Conservation (phyloP, 2,329 filamentous ascomycete genomes). For the Ophiostoma sp. region DNA sequence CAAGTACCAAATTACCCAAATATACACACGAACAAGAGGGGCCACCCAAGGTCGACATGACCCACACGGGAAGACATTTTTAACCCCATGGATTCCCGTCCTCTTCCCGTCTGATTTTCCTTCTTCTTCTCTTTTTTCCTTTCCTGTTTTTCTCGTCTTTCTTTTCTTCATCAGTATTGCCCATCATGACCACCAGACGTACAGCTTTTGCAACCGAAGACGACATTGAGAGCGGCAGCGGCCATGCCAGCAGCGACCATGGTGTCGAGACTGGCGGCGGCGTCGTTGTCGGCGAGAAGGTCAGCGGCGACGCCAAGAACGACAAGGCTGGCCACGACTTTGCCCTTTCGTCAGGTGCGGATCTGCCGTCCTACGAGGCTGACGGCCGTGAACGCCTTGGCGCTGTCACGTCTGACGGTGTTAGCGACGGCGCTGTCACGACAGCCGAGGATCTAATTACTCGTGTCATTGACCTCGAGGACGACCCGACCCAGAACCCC, state of each 20-base stretch:
- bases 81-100: background rate
- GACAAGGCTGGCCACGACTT: slow-evolving; percentile 13
- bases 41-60: background rate
- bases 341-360: background rate
- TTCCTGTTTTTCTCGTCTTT: background rate
- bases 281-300: background rate
- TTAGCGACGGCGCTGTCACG: background rate
- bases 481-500: slow-evolving; percentile 31
- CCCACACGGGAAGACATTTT: slow-evolving; percentile 5
- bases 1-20: background rate
- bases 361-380: slow-evolving; percentile 5
- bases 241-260: background rate
- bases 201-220: slow-evolving; percentile 17
- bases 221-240: slow-evolving; percentile 22
- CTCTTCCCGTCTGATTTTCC: background rate
- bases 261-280: background rate
- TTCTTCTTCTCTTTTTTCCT: background rate
- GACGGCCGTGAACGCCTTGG: background rate
- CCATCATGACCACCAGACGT: slow-evolving; percentile 22
- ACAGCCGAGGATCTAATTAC: slow-evolving; percentile 28
- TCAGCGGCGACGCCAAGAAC: slow-evolving; percentile 19
- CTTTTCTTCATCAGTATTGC: background rate
- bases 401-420: too few relatives aligned
- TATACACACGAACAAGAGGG: background rate
- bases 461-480: slow-evolving; percentile 31